A percentile compares a stretch with the other conserved stretches of the same genome.
Evolutionary conservation across 179 eudicot species (phyloP).

Genomic region (Silene vulgaris): DNA sequence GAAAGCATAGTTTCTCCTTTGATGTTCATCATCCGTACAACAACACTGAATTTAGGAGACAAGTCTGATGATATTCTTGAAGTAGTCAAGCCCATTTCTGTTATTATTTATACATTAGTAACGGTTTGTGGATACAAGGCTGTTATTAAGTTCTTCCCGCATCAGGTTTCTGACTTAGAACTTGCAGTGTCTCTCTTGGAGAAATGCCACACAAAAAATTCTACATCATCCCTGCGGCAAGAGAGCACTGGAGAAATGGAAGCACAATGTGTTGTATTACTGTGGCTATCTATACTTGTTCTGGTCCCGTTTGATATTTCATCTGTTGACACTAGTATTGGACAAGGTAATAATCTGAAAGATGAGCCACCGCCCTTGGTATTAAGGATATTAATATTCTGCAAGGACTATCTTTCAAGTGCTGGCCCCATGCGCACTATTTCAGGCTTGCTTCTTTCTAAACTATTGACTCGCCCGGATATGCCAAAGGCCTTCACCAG

Average conservation of each 20-base stretch:
- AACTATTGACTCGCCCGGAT: slow-evolving; percentile 91
- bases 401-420: slow-evolving; percentile 79
- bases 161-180: slow-evolving; percentile 95
- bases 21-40: slow-evolving; percentile 72
- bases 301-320: slow-evolving; percentile 93
- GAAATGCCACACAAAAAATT: slow-evolving; percentile 52
- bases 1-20: slow-evolving; percentile 86
- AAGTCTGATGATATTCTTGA: slow-evolving; percentile 61
- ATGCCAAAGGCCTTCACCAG: slow-evolving; percentile 79
- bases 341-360: slow-evolving; percentile 31
- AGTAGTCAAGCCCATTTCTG: slow-evolving; percentile 72
- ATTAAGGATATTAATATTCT: slow-evolving; percentile 54
- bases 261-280: slow-evolving; percentile 68
- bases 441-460: slow-evolving; percentile 82
- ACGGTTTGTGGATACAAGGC: slow-evolving; percentile 94
- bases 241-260: slow-evolving; percentile 99
- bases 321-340: slow-evolving; percentile 84
- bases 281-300: slow-evolving; percentile 93
- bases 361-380: slow-evolving; percentile 85
- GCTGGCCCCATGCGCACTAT: slow-evolving; percentile 97
- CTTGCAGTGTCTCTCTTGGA: slow-evolving; percentile 89
- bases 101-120: slow-evolving; percentile 74
- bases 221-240: slow-evolving; percentile 63
- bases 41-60: slow-evolving; percentile 51
- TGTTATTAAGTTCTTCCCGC: slow-evolving; percentile 91